These are phyloP conservation scores for Alternaria sp. DNA, from an alignment of 2,329 filamentous ascomycete genomes.

Conservation along the genomic window DNA sequence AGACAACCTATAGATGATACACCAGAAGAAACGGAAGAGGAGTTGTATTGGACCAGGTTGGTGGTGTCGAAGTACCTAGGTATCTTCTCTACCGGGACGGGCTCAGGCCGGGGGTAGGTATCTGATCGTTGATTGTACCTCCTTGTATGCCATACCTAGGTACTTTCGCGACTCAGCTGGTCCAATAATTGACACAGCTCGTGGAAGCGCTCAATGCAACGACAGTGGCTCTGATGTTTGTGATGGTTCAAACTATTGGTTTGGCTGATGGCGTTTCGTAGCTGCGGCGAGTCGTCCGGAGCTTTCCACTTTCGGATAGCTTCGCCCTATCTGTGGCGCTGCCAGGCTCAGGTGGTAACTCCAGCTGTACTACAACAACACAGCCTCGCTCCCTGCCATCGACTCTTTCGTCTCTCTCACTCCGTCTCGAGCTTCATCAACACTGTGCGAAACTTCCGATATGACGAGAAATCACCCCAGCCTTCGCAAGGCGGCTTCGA, in stretches of 20 bases:
- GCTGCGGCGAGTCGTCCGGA: slow-evolving; percentile 11
- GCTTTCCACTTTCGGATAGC: slow-evolving; percentile 13
- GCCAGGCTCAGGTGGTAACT: not conserved
- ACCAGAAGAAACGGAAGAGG: not conserved
- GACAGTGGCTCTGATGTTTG: not conserved
- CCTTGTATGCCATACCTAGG: not conserved
- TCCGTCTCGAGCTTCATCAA: not conserved
- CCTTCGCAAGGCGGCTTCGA: slow-evolving; percentile 46
- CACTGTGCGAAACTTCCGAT: not conserved
- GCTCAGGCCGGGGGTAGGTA: not conserved
- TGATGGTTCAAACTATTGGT: not conserved
- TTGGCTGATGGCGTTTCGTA: not conserved
- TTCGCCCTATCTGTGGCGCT: slow-evolving; percentile 19
- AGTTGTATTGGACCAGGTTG: not conserved
- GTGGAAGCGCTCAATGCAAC: not conserved
- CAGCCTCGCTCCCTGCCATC: slow-evolving; percentile 2
- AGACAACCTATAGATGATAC: not conserved
- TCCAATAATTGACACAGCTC: not conserved
- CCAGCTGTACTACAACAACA: slow-evolving; percentile 7
- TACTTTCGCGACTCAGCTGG: not conserved
- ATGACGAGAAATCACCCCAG: slow-evolving; percentile 50
- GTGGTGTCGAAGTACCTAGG: not conserved
- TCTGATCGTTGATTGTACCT: too few species aligned
- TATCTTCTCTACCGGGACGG: not conserved
- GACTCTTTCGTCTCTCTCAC: not conserved